Conservation (phyloP, 1,284 basidiomycete genomes). For the Inonotus hispidus region DNA sequence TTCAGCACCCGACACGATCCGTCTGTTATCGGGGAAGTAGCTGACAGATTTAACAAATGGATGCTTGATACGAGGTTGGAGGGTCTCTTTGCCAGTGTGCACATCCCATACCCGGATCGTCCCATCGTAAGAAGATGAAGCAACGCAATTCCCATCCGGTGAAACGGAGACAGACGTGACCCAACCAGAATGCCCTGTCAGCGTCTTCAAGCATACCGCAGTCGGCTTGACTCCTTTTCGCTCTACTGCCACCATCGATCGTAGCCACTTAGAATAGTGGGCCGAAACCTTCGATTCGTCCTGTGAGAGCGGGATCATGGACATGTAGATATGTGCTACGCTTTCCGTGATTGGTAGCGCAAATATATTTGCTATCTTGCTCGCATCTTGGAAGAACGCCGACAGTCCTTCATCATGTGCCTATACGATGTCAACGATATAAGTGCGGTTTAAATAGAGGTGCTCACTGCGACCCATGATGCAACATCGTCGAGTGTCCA, state of each 20-base stretch:
- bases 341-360: slow-evolving; percentile 17
- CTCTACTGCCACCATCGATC: not conserved
- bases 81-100: not conserved
- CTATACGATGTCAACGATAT: not conserved
- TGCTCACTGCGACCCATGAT: not conserved
- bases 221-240: not conserved
- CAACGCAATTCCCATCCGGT: not conserved
- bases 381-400: not conserved
- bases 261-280: not conserved
- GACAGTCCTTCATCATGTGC: not conserved
- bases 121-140: not conserved
- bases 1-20: not conserved
- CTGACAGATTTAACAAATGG: not conserved
- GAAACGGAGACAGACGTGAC: not conserved
- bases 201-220: not conserved
- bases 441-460: not conserved
- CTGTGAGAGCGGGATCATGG: slow-evolving; percentile 22
- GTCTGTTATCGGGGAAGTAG: not conserved
- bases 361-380: slow-evolving; percentile 18
- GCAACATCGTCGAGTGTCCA: not conserved
- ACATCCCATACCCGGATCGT: slow-evolving; percentile 5
- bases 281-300: slow-evolving; percentile 6
- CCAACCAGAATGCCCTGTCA: slow-evolving; percentile 2
- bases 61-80: not conserved
- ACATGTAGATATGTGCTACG: slow-evolving; percentile 25